Evolutionary conservation across 345 rosid species (phyloP).

Genomic region (Salix suchowensis): DNA sequence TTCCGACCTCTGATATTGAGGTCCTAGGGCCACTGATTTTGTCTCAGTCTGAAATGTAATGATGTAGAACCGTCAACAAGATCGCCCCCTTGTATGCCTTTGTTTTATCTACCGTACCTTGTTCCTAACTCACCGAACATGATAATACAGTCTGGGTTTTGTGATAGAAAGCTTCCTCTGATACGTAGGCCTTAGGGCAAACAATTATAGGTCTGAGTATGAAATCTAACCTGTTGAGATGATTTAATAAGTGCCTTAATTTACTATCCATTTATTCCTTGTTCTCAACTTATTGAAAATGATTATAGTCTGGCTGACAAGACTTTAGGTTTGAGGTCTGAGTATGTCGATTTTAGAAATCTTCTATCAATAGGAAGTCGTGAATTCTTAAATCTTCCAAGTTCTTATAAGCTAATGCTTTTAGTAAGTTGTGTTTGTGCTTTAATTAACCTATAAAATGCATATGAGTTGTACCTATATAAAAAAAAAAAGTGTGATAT

Average conservation of each 20-base stretch:
- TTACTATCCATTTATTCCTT: not conserved
- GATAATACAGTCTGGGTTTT: not conserved
- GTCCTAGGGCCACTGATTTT: not conserved
- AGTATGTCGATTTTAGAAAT: slow-evolving; percentile 1
- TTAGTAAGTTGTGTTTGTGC: too few relatives aligned
- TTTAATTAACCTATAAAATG: too few relatives aligned
- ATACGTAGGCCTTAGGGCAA: not conserved
- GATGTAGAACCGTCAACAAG: not conserved
- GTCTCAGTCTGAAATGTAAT: not conserved
- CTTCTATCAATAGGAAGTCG: not conserved
- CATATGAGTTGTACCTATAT: too few relatives aligned
- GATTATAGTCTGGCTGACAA: not conserved
- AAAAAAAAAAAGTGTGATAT: too few relatives aligned
- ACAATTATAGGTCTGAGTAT: not conserved
- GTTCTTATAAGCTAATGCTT: not conserved
- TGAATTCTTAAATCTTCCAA: not conserved
- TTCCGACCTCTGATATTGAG: too few relatives aligned
- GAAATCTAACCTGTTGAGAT: not conserved
- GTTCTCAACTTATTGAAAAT: not conserved
- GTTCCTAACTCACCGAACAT: not conserved
- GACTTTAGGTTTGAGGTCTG: not conserved
- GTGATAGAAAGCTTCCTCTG: not conserved
- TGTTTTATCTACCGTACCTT: not conserved
- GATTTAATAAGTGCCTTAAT: not conserved
- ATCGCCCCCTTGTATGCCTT: not conserved